Base-by-base conservation (phyloP, 352 stramenopile species). In the Globisporangium camurandrum region DNA sequence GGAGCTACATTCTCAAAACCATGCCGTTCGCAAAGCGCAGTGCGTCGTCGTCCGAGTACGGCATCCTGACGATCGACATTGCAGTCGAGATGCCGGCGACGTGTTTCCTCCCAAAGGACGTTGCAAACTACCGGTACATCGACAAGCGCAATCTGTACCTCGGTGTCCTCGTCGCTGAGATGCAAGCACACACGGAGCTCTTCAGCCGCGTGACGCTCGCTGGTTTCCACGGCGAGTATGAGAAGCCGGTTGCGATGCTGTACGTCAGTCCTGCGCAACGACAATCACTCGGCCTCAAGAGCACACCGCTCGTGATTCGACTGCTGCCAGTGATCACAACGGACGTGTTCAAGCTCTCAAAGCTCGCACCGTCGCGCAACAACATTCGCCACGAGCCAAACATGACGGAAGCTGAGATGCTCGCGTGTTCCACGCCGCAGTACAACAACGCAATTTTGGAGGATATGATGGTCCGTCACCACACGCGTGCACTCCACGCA, bases 361-460 rank as follows among this genome's bases (percentile, higher is more conserved):
- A 95, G 51, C 61, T 96, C 28, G 71, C 68, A 0, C 84, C 85
- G 7, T 80, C 63, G 17, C 72, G 74, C 41, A 94, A 88, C 71
- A 96, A 96, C 61, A 75, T 95, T 39, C 80, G 85, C 14, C 80
- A 88, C 39, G 76, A 88, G 38, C 64, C 70, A 1, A 71, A 67
- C 45, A 85, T 89, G 68, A 86, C 71, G 0, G 76, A 89, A 46
- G 52, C 80, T 3, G 75, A 86, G 47, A 86, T 84, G 67, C 71
- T 68, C 51, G 56, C 68, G 37, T 82, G 76, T 54, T 68, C 68
- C 44, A 96, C 85, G 9, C 88, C 88, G 19, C 67, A 79, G 40
- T 96, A 97, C 79, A 96, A 96, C 63, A 95, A 89, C 51, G 66
- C 76, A 5, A 87, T 97, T 19, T 55, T 97, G n/a, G 88, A 97